Evolutionary conservation across 2,329 filamentous ascomycete genomes (phyloP).

Genomic region (Fusarium verrucosum): DNA sequence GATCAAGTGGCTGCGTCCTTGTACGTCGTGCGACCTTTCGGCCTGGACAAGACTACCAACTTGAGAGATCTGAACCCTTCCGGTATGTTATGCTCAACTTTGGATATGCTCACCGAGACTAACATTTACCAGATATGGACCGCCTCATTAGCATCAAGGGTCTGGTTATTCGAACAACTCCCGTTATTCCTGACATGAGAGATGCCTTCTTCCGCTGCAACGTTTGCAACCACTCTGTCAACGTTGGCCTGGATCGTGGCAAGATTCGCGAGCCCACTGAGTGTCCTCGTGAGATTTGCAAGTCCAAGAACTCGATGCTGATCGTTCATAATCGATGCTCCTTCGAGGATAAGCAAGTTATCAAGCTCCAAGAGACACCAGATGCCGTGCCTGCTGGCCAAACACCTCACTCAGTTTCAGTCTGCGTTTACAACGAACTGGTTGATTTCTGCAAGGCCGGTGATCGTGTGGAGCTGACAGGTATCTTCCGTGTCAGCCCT

Average conservation of each 20-base stretch:
- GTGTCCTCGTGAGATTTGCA: slow-evolving; percentile 84
- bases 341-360: slow-evolving; percentile 97
- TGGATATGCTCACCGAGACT: slow-evolving; percentile 1
- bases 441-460: slow-evolving; percentile 98
- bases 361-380: slow-evolving; percentile 97
- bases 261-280: slow-evolving; percentile 94
- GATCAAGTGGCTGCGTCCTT: slow-evolving; percentile 80
- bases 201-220: slow-evolving; percentile 97
- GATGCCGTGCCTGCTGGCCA: slow-evolving; percentile 95
- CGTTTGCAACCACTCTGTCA: slow-evolving; percentile 89
- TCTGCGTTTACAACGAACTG: slow-evolving; percentile 95
- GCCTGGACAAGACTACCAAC: slow-evolving; percentile 86
- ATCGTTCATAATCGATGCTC: slow-evolving; percentile 95
- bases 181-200: slow-evolving; percentile 99
- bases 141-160: slow-evolving; percentile 95
- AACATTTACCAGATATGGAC: slow-evolving; percentile 78
- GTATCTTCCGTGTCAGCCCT: slow-evolving; percentile 94
- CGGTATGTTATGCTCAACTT: slow-evolving; percentile 55
- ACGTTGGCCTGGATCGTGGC: slow-evolving; percentile 91
- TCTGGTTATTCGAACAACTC: slow-evolving; percentile 92
- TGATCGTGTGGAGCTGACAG: slow-evolving; percentile 94
- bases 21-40: slow-evolving; percentile 90
- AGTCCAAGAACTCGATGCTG: slow-evolving; percentile 94
- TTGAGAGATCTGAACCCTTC: slow-evolving; percentile 93
- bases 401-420: slow-evolving; percentile 94